Conservation (phyloP, 1,139 yeast species). For the Pichia inconspicua region DNA sequence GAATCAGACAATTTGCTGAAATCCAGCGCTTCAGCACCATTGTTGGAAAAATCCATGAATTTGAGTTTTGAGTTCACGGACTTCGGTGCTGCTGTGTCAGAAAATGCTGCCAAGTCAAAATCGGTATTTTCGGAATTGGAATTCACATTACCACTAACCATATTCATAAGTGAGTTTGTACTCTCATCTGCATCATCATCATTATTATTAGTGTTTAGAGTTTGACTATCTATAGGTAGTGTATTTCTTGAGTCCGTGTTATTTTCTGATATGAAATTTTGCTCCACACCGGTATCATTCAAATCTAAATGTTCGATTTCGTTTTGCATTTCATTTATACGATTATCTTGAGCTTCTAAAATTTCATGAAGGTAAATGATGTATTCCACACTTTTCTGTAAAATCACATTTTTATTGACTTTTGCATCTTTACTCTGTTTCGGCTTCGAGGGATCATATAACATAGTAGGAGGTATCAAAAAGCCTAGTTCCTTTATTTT, state of each 20-base stretch:
- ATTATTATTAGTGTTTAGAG: not conserved
- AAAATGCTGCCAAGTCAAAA: slow-evolving; percentile 8
- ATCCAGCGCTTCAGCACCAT: slow-evolving; percentile 9
- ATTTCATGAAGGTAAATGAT: slow-evolving; percentile 46
- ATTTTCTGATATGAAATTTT: not conserved
- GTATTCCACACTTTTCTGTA: slow-evolving; percentile 64
- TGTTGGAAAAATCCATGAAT: slow-evolving; percentile 12
- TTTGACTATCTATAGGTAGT: not conserved
- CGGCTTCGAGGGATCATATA: slow-evolving; percentile 39
- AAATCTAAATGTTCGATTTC: slow-evolving; percentile 7
- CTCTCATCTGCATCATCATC: not conserved
- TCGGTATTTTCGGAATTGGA: not conserved
- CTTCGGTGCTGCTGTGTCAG: slow-evolving; percentile 2
- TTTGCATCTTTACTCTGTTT: slow-evolving; percentile 53
- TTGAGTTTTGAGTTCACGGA: slow-evolving; percentile 8
- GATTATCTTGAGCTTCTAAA: slow-evolving; percentile 33
- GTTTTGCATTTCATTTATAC: slow-evolving; percentile 27
- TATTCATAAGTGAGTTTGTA: not conserved
- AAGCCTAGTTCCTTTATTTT: slow-evolving; percentile 65
- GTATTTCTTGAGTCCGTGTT: not conserved
- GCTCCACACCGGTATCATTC: not conserved
- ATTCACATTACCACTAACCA: not conserved
- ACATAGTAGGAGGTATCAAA: slow-evolving; percentile 62
- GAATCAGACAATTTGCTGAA: slow-evolving; percentile 10
- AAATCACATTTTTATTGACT: slow-evolving; percentile 64